Base-by-base conservation (phyloP, 768 basidiomycete species). In the Obba rivulosa region DNA sequence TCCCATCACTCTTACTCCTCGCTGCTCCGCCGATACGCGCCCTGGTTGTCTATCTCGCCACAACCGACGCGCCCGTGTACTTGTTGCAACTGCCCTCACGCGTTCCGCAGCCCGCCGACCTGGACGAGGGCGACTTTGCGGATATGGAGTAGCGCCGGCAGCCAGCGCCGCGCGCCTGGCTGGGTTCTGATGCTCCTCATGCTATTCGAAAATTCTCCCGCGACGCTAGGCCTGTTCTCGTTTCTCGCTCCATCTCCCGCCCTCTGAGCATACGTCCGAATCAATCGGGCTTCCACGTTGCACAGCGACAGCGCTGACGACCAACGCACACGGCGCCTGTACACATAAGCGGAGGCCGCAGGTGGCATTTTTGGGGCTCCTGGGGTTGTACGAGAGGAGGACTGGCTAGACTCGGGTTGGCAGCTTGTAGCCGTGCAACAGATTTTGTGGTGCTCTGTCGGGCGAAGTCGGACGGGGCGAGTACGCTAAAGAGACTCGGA, bases 111-210 rank as follows among this genome's bases (percentile, higher is more conserved):
- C 94, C 93, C 11, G 88, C 80, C 62, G 92, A 97, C 66, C 72
- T 97, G 66, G 95, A 97, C 62, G 90, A 89, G 52, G 92, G 92
- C 7, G 92, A 94, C 65, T 94, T 94, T 66, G 76, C 78, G 51
- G 86, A 85, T 51, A 68, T 83, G 71, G 83, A 85, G 59, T 87
- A 61, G 35, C 35, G 41, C 46, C 41, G 45, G 45, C 41, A 34
- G 43, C 28, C 43, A 52, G 41, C 44, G 42, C 45, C 22, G 34
- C 42, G 36, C 49, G 20, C 7, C 44, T 31, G 43, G 48, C 40
- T 41, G 46, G 21, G 24, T n/a, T 9, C 13, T 25, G 20, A 20
- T 14, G 20, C 17, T 35, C 16, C 16, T 39, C 37, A n/a, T 35
- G 34, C 34, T 10, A n/a, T 35, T 35, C 34, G n/a, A n/a, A 35